A percentile compares a stretch with the other conserved stretches of the same genome.
These are phyloP conservation scores for Thoreauomyces humboldtii DNA, from an alignment of 192 early-diverging fungal species.

Conservation along the genomic window DNA sequence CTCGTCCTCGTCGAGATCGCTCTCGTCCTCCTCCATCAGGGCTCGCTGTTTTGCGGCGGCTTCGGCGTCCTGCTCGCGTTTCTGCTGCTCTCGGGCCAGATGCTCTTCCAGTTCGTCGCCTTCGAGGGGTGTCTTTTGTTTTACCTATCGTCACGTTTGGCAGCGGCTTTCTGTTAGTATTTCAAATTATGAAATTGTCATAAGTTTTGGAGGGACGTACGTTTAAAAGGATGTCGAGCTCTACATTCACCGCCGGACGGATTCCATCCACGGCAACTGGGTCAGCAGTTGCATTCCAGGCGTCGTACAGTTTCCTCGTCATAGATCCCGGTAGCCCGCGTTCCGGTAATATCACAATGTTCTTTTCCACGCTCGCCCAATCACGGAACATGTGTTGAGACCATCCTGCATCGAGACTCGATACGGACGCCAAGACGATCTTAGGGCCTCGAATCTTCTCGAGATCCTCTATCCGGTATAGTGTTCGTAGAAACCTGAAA, in stretches of 20 bases:
- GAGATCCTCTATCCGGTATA: slow-evolving; percentile 67
- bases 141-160: slow-evolving; percentile 12
- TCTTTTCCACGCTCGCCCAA: slow-evolving; percentile 56
- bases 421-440: slow-evolving; percentile 79
- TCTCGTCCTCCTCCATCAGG: slow-evolving; percentile 70
- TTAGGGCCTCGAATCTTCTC: slow-evolving; percentile 69
- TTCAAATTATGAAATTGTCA: not conserved
- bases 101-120: slow-evolving; percentile 80
- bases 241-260: slow-evolving; percentile 16
- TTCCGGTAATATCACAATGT: slow-evolving; percentile 77
- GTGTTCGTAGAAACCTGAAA: slow-evolving; percentile 30
- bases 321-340: slow-evolving; percentile 70
- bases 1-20: slow-evolving; percentile 57
- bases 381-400: slow-evolving; percentile 74
- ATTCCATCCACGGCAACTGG: slow-evolving; percentile 26
- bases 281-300: slow-evolving; percentile 45
- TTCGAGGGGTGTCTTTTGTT: slow-evolving; percentile 73
- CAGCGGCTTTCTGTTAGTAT: not conserved
- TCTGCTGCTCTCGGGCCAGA: slow-evolving; percentile 58
- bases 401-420: slow-evolving; percentile 80
- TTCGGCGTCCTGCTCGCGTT: slow-evolving; percentile 70
- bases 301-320: slow-evolving; percentile 62
- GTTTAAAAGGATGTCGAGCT: slow-evolving; percentile 31
- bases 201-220: not conserved
- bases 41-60: slow-evolving; percentile 47